These are phyloP conservation scores for Pichia californica DNA, from an alignment of 805 yeast species.

Conservation along the genomic window DNA sequence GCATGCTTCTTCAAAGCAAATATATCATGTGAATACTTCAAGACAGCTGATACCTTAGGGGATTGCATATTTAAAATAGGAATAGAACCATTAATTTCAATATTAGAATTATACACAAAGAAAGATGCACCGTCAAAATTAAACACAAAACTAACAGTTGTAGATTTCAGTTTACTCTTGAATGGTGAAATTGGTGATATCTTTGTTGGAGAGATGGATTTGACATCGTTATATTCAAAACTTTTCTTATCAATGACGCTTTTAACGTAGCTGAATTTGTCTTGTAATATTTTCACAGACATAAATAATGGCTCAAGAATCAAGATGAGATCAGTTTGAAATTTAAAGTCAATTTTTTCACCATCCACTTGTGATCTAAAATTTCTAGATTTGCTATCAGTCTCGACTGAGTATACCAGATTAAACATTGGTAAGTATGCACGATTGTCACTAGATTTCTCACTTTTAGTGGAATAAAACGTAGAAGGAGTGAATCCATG, in stretches of 20 bases:
- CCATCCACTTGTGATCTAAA: constrained; percentile 52
- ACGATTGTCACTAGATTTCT: constrained; percentile 45
- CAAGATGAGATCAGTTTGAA: constrained; percentile 49
- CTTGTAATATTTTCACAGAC: constrained; percentile 36
- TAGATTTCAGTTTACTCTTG: constrained; percentile 1
- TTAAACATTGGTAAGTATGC: constrained; percentile 69
- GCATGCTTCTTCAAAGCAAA: constrained; percentile 35
- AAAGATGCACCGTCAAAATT: constrained; percentile 68
- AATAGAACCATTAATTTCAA: constrained; percentile 31
- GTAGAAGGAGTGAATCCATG: constrained; percentile 47
- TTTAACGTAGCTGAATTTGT: constrained; percentile 16
- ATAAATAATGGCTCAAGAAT: constrained; percentile 47
- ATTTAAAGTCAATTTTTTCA: constrained; percentile 60
- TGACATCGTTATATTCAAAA: not conserved
- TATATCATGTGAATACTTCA: constrained; percentile 43
- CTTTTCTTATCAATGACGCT: constrained; percentile 3
- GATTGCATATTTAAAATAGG: constrained; percentile 61
- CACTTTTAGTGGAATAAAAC: constrained; percentile 39
- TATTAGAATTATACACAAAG: constrained; percentile 38
- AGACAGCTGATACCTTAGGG: constrained; percentile 61
- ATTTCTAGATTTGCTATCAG: constrained; percentile 19
- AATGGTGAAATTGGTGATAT: not conserved
- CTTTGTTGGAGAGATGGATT: too few species aligned
- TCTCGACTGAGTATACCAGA: constrained; percentile 36
- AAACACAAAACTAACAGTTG: constrained; percentile 44